Base-by-base conservation (phyloP, 805 yeast species). In the Brettanomyces sp. region DNA sequence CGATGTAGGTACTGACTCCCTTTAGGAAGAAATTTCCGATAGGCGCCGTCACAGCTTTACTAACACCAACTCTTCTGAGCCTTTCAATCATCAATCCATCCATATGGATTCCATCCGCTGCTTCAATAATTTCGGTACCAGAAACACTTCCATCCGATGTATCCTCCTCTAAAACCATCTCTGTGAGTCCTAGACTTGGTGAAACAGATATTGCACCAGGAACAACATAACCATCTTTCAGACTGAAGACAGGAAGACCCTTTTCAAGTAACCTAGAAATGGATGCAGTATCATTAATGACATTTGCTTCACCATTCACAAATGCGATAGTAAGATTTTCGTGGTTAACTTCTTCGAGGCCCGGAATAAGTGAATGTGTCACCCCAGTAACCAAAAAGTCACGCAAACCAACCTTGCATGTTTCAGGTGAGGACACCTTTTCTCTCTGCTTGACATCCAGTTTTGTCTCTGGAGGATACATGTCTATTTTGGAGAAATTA, bases 171-270 rank as follows among this genome's bases (percentile, higher is more conserved):
- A 40, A 30, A 24, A 12, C 23, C 33, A 40, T 40, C 34, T 40
- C 43, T 25, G 23, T 40, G n/a, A 40, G 43, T 13, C 43, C 43
- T n/a, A 40, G 9, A 40, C 43, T 40, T 8, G 43, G 43, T 13
- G 43, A 22, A n/a, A 40, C 36, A 14, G 43, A 28, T 11, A 40
- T 40, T 28, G 35, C 36, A 12, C 36, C 34, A 13, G 43, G 43
- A 40, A 40, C 35, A 24, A 30, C 13, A 14, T 40, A 40, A 22
- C 36, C 43, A 40, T 40, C 43, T 11, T 40, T n/a, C 6, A 40
- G 43, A 14, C 8, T 23, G 22, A 40, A 22, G 5, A 40, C 34
- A 11, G 43, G 43, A 8, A 28, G 12, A 7, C 41, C 41, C 2
- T 39, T 39, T 11, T 25, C 21, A 14, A 22, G 23, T 9, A 22